Evolutionary conservation across 2,329 filamentous ascomycete genomes (phyloP).

Genomic region (Anthostomella pinea): DNA sequence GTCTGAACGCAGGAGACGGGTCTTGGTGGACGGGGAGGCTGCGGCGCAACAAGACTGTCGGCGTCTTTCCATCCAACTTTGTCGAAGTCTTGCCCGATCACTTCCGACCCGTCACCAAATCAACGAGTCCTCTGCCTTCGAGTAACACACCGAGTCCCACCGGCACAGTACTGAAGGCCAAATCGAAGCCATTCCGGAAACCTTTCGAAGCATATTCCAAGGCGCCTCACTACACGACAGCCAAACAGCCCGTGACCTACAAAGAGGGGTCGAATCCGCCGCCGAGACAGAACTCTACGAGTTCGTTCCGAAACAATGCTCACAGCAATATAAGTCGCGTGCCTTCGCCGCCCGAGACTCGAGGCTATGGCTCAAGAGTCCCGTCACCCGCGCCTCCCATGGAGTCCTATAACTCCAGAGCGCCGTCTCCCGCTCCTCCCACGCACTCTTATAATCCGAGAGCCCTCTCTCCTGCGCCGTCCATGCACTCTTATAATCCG

Average conservation of each 20-base stretch:
- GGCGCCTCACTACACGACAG: conserved; percentile 63
- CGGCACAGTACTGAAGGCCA: conserved; percentile 54
- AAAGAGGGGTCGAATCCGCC: conserved; percentile 36
- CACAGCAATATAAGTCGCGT: conserved; percentile 17
- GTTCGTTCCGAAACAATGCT: conserved; percentile 33
- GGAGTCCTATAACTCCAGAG: conserved; percentile 1
- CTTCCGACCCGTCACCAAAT: conserved; percentile 72
- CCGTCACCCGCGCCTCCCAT: conserved; percentile 25
- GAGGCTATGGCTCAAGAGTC: conserved; percentile 20
- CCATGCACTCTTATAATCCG: conserved; percentile 15
- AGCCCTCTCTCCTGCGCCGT: conserved; percentile 25
- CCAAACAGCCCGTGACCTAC: conserved; percentile 59
- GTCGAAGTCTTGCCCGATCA: conserved; percentile 83
- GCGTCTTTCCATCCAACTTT: conserved; percentile 95
- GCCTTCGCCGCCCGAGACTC: conserved; percentile 22
- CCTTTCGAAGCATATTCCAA: conserved; percentile 67
- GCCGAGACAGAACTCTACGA: conserved; percentile 41
- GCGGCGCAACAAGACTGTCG: conserved; percentile 84
- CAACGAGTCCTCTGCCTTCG: conserved; percentile 57
- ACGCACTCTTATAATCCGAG: conserved; percentile 12
- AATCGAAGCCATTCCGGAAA: conserved; percentile 62
- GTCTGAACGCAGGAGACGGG: conserved; percentile 93
- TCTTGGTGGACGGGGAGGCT: conserved; percentile 98
- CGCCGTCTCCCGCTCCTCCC: conserved; percentile 3
- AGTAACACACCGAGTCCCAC: conserved; percentile 54